Base-by-base conservation (phyloP, 108 stramenopile genomes). In the Aurantiochytrium sp. region DNA sequence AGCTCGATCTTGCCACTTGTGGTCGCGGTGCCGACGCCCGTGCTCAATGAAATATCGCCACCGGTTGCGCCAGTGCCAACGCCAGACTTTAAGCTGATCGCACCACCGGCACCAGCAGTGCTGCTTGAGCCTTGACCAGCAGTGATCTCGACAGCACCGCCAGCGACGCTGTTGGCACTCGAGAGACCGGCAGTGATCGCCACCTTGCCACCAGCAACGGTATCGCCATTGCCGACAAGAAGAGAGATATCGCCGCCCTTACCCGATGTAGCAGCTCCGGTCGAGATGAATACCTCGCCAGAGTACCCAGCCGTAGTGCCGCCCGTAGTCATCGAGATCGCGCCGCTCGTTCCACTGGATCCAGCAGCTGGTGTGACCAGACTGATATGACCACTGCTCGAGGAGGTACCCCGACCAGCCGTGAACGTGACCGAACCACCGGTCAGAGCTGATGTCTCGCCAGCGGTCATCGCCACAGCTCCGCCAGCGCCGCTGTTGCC, bases 151-250 rank as follows among this genome's bases (percentile, higher is more conserved):
- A 91, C 58, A 10, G 71, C 59, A 19, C 91, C 91, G 28, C 91
- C 91, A 35, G 89, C 72, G 0, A 89, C 91, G 5, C 87, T 89
- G 19, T 87, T 58, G 4, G 28, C 51, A 28, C 44, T 18, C 21
- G 91, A 93, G 29, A 93, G 93, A 60, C 95, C 95, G 10, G 90
- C 94, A 44, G 87, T 58, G 19, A 95, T 69, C 8, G 72, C 59
- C 21, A 23, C 29, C 18, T 58, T 35, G 42, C 42, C 64, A 0
- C 35, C 64, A 1, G 3, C 64, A 2, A 4, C 55, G 21, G 90
- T 44, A 28, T 88, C 60, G 23, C 92, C 83, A 4, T 58, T 57
- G 43, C 92, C 92, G 5, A 92, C 92, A 16, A 89, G 44, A n/a
- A 92, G 49, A 43, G 73, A 49, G 16, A 92, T 89, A 53, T 91